phyloP scores from a whole-genome alignment of 192 early-diverging fungal genomes.

The Thoreauomyces humboldtii region DNA sequence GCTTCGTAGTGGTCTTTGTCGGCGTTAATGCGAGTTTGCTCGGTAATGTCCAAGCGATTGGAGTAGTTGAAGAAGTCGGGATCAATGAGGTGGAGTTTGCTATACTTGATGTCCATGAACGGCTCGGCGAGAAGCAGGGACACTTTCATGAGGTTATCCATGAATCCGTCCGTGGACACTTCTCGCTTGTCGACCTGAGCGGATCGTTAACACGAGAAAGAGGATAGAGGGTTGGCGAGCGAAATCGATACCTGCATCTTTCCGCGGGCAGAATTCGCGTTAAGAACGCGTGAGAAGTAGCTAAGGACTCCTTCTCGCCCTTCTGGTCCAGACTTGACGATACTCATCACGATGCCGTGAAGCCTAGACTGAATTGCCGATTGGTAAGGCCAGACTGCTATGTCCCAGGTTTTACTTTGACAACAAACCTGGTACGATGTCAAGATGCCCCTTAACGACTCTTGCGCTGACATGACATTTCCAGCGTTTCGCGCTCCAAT shows the following conservation, averaged over 20 bases:
- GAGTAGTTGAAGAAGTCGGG: conserved; percentile 64
- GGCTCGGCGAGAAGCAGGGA: conserved; percentile 78
- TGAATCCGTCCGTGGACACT: conserved; percentile 83
- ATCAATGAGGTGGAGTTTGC: conserved; percentile 78
- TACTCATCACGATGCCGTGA: conserved; percentile 40
- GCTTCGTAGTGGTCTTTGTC: conserved; percentile 65
- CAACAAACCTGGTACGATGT: conserved; percentile 36
- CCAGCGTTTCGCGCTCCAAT: conserved; percentile 49
- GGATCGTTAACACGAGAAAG: not conserved
- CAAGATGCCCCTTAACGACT: conserved; percentile 30
- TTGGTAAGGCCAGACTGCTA: too few relatives aligned
- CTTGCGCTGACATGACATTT: conserved; percentile 42
- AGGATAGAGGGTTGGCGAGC: conserved; percentile 1
- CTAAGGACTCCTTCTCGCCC: conserved; percentile 58
- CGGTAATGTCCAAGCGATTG: conserved; percentile 54
- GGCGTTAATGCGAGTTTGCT: conserved; percentile 79
- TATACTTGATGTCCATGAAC: conserved; percentile 71
- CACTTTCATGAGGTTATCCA: conserved; percentile 70
- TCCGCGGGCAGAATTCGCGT: conserved; percentile 68
- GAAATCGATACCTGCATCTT: conserved; percentile 61
- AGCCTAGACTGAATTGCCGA: conserved; percentile 34
- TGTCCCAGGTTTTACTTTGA: too few relatives aligned
- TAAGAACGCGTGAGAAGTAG: conserved; percentile 64
- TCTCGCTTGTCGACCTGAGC: conserved; percentile 58
- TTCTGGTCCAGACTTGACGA: conserved; percentile 66